Percentiles rank a stretch among this genome's conserved stretches.
These are phyloP conservation scores for Zygotorulaspora mrakii DNA, from an alignment of 1,139 yeast species.

Conservation along the genomic window DNA sequence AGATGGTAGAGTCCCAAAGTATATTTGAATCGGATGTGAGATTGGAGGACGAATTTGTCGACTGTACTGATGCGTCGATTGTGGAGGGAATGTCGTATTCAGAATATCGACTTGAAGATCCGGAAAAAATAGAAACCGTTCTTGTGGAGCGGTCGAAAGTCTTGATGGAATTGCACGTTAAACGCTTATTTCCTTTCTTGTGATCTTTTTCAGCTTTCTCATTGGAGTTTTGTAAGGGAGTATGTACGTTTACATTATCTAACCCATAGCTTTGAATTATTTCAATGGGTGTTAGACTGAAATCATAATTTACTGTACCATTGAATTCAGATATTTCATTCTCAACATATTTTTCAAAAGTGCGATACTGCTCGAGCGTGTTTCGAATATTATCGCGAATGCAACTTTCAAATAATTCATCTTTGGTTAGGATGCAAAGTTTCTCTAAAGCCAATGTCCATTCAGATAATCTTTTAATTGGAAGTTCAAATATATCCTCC, in stretches of 20 bases:
- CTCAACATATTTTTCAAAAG: slow-evolving; percentile 17
- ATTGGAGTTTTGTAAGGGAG: not conserved
- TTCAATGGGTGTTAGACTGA: slow-evolving; percentile 28
- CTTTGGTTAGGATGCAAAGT: slow-evolving; percentile 8
- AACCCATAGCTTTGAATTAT: slow-evolving; percentile 28
- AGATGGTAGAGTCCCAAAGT: slow-evolving; percentile 1
- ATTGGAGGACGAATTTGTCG: not conserved
- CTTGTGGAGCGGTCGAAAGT: slow-evolving; percentile 1
- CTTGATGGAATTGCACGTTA: not conserved
- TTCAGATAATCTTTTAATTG: slow-evolving; percentile 24
- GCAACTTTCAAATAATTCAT: slow-evolving; percentile 4
- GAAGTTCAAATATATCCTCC: slow-evolving; percentile 26
- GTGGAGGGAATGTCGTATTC: slow-evolving; percentile 6
- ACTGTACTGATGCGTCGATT: slow-evolving; percentile 4
- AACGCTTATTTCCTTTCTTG: not conserved
- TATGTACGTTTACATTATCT: slow-evolving; percentile 1
- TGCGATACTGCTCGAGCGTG: slow-evolving; percentile 15
- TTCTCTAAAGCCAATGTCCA: slow-evolving; percentile 22
- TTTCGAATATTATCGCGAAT: slow-evolving; percentile 9
- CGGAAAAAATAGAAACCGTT: slow-evolving; percentile 8
- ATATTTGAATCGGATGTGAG: not conserved
- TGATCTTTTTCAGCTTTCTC: not conserved
- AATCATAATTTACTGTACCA: slow-evolving; percentile 20
- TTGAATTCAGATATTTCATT: slow-evolving; percentile 21
- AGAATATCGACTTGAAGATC: slow-evolving; percentile 21